Evolutionary conservation across 2,329 filamentous ascomycete genomes (phyloP).

Genomic region (Sporothrix brunneoviolacea): DNA sequence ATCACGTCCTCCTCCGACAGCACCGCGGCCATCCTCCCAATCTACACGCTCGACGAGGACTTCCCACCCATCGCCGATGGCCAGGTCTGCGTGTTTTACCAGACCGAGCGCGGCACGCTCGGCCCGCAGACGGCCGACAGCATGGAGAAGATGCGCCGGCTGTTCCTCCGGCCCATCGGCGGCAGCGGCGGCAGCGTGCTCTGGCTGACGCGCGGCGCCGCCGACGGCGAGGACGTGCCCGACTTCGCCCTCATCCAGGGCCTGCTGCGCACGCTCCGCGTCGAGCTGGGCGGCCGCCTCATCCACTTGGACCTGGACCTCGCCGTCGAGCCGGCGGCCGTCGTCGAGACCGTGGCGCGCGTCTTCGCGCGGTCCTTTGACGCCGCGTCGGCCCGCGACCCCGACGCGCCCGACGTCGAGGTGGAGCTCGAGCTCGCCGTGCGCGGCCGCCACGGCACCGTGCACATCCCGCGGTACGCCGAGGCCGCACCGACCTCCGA

Average conservation of each 20-base stretch:
- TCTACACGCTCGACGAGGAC: slow-evolving; percentile 10
- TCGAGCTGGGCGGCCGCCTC: slow-evolving; percentile 21
- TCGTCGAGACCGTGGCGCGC: neutral
- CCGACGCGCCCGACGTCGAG: slow-evolving; percentile 1
- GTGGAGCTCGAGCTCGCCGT: slow-evolving; percentile 16
- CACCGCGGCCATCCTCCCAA: neutral
- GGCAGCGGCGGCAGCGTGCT: slow-evolving; percentile 21
- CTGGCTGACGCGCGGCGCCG: slow-evolving; percentile 29
- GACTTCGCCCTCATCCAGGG: slow-evolving; percentile 27
- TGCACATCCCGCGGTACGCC: slow-evolving; percentile 17
- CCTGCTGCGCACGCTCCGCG: slow-evolving; percentile 26
- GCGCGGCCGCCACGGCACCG: slow-evolving; percentile 9
- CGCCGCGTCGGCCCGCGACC: neutral
- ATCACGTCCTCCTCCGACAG: neutral
- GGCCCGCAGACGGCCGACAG: slow-evolving; percentile 20
- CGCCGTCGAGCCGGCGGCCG: slow-evolving; percentile 17
- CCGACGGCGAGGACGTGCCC: slow-evolving; percentile 20
- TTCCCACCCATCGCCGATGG: slow-evolving; percentile 1
- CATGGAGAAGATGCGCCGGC: slow-evolving; percentile 22
- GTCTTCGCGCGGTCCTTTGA: slow-evolving; percentile 12
- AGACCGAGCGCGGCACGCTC: slow-evolving; percentile 11
- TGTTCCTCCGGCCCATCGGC: slow-evolving; percentile 19
- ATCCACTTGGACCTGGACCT: slow-evolving; percentile 24
- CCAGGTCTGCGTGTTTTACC: slow-evolving; percentile 14
- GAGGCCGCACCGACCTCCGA: slow-evolving; percentile 1